Percentiles rank a stretch among this genome's conserved stretches.
Conservation (phyloP, 2,329 filamentous ascomycete species). For the Aspergillus ibericus region DNA sequence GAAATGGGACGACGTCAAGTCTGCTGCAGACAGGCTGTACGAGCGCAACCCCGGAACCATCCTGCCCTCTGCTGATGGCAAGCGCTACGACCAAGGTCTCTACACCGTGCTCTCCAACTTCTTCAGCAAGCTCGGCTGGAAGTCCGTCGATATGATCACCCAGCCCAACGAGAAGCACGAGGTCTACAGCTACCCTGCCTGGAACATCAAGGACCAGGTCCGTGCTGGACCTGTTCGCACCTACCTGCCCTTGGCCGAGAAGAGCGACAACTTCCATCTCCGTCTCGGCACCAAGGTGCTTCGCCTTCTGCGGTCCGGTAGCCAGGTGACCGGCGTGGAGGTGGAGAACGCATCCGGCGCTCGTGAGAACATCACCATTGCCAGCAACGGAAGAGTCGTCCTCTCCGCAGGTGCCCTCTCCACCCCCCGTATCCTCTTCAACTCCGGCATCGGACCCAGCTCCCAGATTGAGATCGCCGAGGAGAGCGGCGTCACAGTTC, state of each 20-base stretch:
- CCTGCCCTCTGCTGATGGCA: constrained; percentile 64
- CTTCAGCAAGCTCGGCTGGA: constrained; percentile 63
- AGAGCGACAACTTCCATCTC: constrained; percentile 65
- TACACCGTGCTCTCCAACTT: constrained; percentile 64
- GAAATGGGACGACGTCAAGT: constrained; percentile 63
- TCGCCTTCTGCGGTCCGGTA: constrained; percentile 63
- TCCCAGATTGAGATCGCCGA: constrained; percentile 49
- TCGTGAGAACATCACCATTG: constrained; percentile 62
- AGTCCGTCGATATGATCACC: constrained; percentile 59
- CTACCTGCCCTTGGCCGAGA: constrained; percentile 64
- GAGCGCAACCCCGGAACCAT: constrained; percentile 69
- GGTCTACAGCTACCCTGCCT: constrained; percentile 63
- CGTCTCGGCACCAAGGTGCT: constrained; percentile 67
- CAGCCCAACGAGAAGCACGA: constrained; percentile 64
- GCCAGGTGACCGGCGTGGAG: constrained; percentile 58
- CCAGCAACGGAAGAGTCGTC: constrained; percentile 63
- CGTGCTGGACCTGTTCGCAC: constrained; percentile 69
- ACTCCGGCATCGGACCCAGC: constrained; percentile 61
- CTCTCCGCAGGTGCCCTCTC: constrained; percentile 68
- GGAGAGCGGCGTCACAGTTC: constrained; percentile 43
- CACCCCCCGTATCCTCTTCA: constrained; percentile 67
- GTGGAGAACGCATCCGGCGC: constrained; percentile 21
- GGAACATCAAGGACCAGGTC: constrained; percentile 67
- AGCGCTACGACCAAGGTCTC: constrained; percentile 66
- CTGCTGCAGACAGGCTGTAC: constrained; percentile 64